Evolutionary conservation across 2,329 filamentous ascomycete genomes (phyloP).

Genomic region (Hymenoscyphus repandus): DNA sequence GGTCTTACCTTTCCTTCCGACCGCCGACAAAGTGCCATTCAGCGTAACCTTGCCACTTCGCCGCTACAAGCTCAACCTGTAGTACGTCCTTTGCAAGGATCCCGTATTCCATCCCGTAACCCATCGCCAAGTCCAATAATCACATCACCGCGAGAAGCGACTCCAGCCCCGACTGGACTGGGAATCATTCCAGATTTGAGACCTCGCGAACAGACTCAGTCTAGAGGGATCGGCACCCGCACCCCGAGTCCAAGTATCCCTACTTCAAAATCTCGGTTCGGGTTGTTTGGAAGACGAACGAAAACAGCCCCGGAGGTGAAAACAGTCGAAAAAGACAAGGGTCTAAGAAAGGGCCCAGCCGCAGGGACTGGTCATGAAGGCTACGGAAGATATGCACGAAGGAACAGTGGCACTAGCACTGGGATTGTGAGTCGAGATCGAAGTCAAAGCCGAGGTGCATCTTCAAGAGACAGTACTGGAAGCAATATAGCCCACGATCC

Average conservation of each 20-base stretch:
- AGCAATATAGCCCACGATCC: slow-evolving; percentile 44
- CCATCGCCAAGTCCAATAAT: slow-evolving; percentile 31
- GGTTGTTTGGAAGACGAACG: slow-evolving; percentile 69
- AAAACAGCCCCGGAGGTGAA: slow-evolving; percentile 54
- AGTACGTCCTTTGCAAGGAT: slow-evolving; percentile 32
- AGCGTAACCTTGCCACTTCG: slow-evolving; percentile 15
- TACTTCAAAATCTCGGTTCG: slow-evolving; percentile 62
- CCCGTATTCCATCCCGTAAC: slow-evolving; percentile 31
- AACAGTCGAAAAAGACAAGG: slow-evolving; percentile 49
- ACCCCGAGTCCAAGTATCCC: slow-evolving; percentile 52
- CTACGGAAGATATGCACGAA: slow-evolving; percentile 61
- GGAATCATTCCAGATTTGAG: slow-evolving; percentile 28
- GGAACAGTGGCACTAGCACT: slow-evolving; percentile 55
- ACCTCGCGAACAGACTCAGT: slow-evolving; percentile 20
- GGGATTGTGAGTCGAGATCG: slow-evolving; percentile 37
- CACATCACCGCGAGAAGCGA: slow-evolving; percentile 26
- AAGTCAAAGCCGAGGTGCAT: slow-evolving; percentile 33
- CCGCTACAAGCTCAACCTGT: slow-evolving; percentile 24
- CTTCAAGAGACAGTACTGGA: slow-evolving; percentile 47
- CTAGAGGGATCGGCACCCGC: slow-evolving; percentile 34
- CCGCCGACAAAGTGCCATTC: slow-evolving; percentile 21
- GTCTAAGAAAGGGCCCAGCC: slow-evolving; percentile 67
- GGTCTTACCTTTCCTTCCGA: slow-evolving; percentile 21
- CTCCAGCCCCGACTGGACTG: slow-evolving; percentile 26
- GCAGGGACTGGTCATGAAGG: slow-evolving; percentile 95